Evolutionary conservation across 192 early-diverging fungal genomes (phyloP).

Genomic region (Mortierella claussenii): DNA sequence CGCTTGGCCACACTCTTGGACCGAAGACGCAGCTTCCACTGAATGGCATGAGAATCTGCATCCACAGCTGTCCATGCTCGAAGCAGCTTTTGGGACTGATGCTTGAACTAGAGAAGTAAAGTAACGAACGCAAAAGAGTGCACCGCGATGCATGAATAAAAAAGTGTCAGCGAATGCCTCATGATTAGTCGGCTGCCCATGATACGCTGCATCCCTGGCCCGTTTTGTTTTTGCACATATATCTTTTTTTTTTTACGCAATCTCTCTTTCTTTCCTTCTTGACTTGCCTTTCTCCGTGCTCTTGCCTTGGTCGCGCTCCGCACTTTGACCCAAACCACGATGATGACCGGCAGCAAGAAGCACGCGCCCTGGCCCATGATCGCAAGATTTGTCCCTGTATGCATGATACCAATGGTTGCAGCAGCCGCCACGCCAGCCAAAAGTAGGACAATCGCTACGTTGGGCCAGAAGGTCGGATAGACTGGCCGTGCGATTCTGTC

Average conservation of each 20-base stretch:
- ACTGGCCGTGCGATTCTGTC: conserved; percentile 16
- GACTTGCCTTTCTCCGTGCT: conserved; percentile 14
- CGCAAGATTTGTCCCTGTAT: conserved; percentile 9
- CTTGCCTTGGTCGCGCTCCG: conserved; percentile 15
- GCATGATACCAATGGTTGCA: conserved; percentile 1
- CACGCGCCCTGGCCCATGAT: conserved; percentile 32
- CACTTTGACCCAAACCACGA: conserved; percentile 39
- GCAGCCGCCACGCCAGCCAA: neutral
- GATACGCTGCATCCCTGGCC: too few relatives aligned
- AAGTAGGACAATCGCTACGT: neutral
- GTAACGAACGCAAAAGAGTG: neutral
- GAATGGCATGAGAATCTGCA: conserved; percentile 26
- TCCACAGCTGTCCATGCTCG: conserved; percentile 37
- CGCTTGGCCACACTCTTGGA: conserved; percentile 5
- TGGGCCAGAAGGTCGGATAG: conserved; percentile 40
- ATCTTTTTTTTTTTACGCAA: too few relatives aligned
- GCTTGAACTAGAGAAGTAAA: conserved; percentile 24
- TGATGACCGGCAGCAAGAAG: conserved; percentile 25
- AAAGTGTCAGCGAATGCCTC: neutral
- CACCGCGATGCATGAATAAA: too few relatives aligned
- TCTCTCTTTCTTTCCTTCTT: neutral
- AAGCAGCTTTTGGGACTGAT: conserved; percentile 37
- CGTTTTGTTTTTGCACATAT: neutral
- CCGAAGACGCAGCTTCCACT: conserved; percentile 44
- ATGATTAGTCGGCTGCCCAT: neutral